phyloP scores from a whole-genome alignment of 2,329 filamentous ascomycete species.

The Dothideomycetes sp. region DNA sequence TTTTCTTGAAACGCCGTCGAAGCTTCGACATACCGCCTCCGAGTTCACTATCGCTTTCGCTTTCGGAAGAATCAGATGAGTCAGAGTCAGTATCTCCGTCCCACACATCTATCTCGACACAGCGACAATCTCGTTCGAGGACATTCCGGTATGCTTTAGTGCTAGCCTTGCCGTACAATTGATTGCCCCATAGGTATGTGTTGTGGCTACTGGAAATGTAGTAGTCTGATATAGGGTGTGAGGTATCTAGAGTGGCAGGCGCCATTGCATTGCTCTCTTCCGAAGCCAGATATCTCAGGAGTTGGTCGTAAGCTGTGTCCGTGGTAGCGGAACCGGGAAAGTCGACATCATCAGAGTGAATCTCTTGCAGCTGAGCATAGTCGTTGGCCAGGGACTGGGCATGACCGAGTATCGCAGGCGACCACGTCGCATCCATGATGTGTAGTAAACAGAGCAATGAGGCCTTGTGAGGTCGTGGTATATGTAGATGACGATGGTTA shows the following conservation, averaged over 20 bases:
- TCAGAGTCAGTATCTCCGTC: constrained; percentile 52
- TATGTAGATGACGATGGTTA: too few relatives aligned
- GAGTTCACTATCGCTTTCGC: constrained; percentile 22
- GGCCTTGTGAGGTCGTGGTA: too few relatives aligned
- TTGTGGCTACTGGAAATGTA: constrained; percentile 95
- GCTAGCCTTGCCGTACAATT: constrained; percentile 68
- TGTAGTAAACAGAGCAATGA: too few relatives aligned
- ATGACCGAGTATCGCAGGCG: constrained; percentile 5
- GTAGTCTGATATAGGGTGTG: constrained; percentile 67
- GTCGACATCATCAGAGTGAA: not conserved
- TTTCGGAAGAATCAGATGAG: constrained; percentile 9
- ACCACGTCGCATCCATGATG: constrained; percentile 4
- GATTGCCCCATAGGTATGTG: constrained; percentile 82
- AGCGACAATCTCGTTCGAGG: constrained; percentile 69
- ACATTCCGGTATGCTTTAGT: constrained; percentile 70
- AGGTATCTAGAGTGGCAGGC: constrained; percentile 26
- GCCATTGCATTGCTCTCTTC: constrained; percentile 38
- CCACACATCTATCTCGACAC: constrained; percentile 94
- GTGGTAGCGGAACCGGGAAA: not conserved
- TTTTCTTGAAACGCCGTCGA: constrained; percentile 21
- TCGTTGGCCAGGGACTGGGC: constrained; percentile 3
- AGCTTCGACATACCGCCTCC: constrained; percentile 27
- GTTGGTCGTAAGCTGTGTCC: constrained; percentile 29
- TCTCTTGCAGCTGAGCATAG: not conserved
- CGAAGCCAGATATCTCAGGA: constrained; percentile 40